Conservation (phyloP, 306 rosid species). For the Fagus crenata region DNA sequence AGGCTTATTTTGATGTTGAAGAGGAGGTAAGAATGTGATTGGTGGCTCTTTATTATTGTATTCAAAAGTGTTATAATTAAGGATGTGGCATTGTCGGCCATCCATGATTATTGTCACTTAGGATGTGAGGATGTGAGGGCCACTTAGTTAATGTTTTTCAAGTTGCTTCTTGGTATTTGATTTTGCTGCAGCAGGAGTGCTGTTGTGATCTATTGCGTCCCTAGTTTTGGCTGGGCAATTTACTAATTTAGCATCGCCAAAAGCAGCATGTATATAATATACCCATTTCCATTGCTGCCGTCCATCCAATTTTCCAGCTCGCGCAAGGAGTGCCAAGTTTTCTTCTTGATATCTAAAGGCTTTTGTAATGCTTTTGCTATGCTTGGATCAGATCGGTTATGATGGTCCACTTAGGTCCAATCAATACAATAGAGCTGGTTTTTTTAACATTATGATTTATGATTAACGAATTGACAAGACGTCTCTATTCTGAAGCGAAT, state of each 20-base stretch:
- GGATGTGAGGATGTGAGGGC: background rate
- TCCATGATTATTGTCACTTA: background rate
- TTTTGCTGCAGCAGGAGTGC: background rate
- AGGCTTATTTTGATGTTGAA: constrained; percentile 18
- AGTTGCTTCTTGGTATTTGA: background rate
- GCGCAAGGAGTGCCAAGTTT: no score
- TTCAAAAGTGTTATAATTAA: background rate
- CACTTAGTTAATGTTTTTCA: background rate
- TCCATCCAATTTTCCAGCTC: no score
- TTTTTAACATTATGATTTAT: background rate
- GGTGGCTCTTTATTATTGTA: background rate
- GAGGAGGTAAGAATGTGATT: background rate
- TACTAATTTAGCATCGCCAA: no score
- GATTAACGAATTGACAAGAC: no score
- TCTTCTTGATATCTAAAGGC: no score
- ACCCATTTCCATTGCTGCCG: no score
- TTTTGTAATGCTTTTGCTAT: no score
- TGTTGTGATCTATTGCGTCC: background rate
- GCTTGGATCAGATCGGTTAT: no score
- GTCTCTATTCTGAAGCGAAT: no score
- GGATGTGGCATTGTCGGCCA: background rate
- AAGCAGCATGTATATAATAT: background rate
- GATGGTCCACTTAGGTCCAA: no score
- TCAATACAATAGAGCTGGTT: no score
- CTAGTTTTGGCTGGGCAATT: background rate